These are phyloP conservation scores for Drechmeria coniospora DNA, from an alignment of 2,329 filamentous ascomycete species.

Conservation along the genomic window DNA sequence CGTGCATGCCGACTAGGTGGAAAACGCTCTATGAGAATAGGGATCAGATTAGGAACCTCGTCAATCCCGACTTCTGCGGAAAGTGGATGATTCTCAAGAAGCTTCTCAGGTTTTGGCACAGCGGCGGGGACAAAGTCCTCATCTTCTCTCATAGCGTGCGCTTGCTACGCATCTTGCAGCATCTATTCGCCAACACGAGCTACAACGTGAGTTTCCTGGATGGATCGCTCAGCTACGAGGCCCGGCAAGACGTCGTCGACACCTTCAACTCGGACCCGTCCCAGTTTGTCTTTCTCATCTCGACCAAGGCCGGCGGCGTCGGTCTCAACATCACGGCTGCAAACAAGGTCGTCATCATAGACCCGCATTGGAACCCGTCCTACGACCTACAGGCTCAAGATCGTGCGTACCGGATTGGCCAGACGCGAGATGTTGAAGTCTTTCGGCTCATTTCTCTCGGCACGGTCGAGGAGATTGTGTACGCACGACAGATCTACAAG, in stretches of 20 bases:
- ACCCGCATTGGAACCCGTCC: slow-evolving; percentile 94
- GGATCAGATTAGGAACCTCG: slow-evolving; percentile 65
- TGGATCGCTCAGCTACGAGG: slow-evolving; percentile 67
- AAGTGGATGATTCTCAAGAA: slow-evolving; percentile 91
- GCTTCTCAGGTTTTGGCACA: slow-evolving; percentile 77
- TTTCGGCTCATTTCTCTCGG: slow-evolving; percentile 82
- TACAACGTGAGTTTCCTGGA: slow-evolving; percentile 90
- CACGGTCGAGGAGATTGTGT: slow-evolving; percentile 94
- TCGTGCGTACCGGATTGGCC: slow-evolving; percentile 87
- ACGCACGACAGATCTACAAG: slow-evolving; percentile 95
- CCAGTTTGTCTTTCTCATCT: slow-evolving; percentile 93
- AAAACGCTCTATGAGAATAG: slow-evolving; percentile 55
- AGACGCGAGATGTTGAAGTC: slow-evolving; percentile 84
- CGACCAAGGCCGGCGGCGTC: slow-evolving; percentile 81
- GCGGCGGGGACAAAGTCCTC: slow-evolving; percentile 81
- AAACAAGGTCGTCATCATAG: slow-evolving; percentile 94
- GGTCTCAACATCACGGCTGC: slow-evolving; percentile 94
- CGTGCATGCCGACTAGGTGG: slow-evolving; percentile 64
- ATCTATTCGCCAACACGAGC: slow-evolving; percentile 72
- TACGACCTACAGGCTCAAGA: slow-evolving; percentile 95
- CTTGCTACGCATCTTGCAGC: slow-evolving; percentile 67
- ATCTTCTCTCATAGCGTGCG: slow-evolving; percentile 90
- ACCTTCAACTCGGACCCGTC: slow-evolving; percentile 78
- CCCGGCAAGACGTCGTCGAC: slow-evolving; percentile 68
- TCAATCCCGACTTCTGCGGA: slow-evolving; percentile 83